Evolutionary conservation across 441 rosid genomes (phyloP), one percentile per base, ranked within the genome.

Genomic region (Dalechampia spathulata): DNA sequence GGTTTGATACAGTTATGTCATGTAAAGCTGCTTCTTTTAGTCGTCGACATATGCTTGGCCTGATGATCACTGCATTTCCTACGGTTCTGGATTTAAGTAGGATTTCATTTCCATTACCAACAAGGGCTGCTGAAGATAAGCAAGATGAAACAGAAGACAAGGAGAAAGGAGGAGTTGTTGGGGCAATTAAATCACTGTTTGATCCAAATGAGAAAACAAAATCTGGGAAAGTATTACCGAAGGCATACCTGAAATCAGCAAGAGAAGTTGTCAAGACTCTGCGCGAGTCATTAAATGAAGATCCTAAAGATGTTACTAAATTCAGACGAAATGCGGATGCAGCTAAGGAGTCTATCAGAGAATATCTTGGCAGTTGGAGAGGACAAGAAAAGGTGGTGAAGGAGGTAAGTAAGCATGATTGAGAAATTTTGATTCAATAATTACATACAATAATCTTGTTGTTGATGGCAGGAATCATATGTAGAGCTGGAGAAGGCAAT

Each of bases 271-370:
- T 86, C 59, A 84, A 80, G 71, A 84, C 85, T 1, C 73, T 88
- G 55, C 80, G 88, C 0, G 87, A 88, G 57, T 92, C 95, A 1
- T 42, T 86, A 22, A 70, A 86, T 67, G 98, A 88, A 65, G 78
- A 92, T 51, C 79, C 90, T 15, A 80, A 76, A 60, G 91, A 88
- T 61, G 66, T 40, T 22, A 75, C 78, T 2, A 81, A 86, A 63
- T 88, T 91, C 44, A 78, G 95, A 49, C 66, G 91, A 62, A 86
- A 72, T 25, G 96, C 93, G 15, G 98, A 88, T 75, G 79, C 96
- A 0, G 95, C 95, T 1, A 86, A 88, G 71, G 95, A 81, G 63
- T 88, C 95, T 0, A 91, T 86, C 55, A 78, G 88, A 60, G 87
- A 88, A 11, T 88, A 84, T 57, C 62, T 91, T 71, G 70, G 82